A percentile compares a stretch with the other conserved stretches of the same genome.
Conservation (phyloP, 768 basidiomycete genomes). For the Megacollybia marginata region DNA sequence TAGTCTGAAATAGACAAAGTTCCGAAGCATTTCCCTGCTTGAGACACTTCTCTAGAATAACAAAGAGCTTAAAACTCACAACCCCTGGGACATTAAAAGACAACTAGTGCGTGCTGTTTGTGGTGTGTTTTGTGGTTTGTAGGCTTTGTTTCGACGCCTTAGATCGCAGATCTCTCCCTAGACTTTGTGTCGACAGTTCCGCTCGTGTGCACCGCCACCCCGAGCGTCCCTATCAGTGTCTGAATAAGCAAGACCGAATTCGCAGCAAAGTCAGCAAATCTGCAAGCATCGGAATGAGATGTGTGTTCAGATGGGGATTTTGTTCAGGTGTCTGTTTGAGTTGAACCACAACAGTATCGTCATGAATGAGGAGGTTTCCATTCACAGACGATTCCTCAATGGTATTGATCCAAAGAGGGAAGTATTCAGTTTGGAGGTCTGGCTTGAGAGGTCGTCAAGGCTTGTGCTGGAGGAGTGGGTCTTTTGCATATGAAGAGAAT, state of each 20-base stretch:
- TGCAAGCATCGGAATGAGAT: background rate
- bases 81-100: no score
- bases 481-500: background rate
- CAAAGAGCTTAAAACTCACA: no score
- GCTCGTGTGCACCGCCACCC: no score
- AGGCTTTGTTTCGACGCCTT: no score
- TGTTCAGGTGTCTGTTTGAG: background rate
- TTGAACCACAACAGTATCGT: background rate
- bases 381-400: background rate
- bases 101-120: no score
- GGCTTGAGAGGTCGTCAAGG: conserved; percentile 1
- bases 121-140: no score
- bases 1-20: no score
- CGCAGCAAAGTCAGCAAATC: background rate
- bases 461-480: background rate
- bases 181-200: no score
- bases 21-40: no score
- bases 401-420: background rate
- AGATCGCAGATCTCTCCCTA: no score
- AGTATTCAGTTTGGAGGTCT: conserved; percentile 3
- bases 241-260: conserved; percentile 5
- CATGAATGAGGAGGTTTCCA: conserved; percentile 3
- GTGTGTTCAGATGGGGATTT: background rate
- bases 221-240: no score
- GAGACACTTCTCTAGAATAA: no score